Percentiles rank a stretch among this genome's conserved stretches.
Conservation (phyloP, 2,329 filamentous ascomycete species). For the Fusarium chaquense region DNA sequence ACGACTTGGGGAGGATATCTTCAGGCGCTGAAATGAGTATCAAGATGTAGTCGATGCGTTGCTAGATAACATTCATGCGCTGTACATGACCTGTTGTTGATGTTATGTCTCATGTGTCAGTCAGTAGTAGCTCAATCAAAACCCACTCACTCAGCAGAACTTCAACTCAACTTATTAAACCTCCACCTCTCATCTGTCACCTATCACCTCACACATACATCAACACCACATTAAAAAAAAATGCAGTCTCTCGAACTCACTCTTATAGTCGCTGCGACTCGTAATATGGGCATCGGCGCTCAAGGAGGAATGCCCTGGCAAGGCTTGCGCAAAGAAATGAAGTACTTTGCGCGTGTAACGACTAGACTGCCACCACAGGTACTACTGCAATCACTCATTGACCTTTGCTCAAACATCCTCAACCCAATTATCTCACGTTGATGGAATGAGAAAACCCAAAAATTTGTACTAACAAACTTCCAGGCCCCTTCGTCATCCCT, state of each 20-base stretch:
- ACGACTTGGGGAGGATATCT: not conserved
- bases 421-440: not conserved
- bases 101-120: conserved; percentile 3
- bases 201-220: conserved; percentile 11
- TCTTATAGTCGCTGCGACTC: conserved; percentile 95
- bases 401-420: not conserved
- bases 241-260: conserved; percentile 73
- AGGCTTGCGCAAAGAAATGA: conserved; percentile 89
- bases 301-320: conserved; percentile 88
- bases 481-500: conserved; percentile 52
- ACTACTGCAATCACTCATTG: conserved; percentile 4
- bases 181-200: not conserved
- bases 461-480: not conserved
- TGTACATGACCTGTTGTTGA: not conserved
- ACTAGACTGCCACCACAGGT: conserved; percentile 68
- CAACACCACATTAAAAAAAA: conserved; percentile 10
- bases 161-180: not conserved
- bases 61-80: not conserved
- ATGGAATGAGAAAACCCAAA: not conserved
- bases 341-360: conserved; percentile 92
- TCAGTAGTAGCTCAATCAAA: conserved; percentile 2
- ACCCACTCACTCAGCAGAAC: conserved; percentile 15
- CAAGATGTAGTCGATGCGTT: not conserved
- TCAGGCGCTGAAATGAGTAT: not conserved
- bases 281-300: conserved; percentile 87